Conservation (phyloP, 495 filamentous ascomycete genomes). For the Staphylotrichum longicolle region DNA sequence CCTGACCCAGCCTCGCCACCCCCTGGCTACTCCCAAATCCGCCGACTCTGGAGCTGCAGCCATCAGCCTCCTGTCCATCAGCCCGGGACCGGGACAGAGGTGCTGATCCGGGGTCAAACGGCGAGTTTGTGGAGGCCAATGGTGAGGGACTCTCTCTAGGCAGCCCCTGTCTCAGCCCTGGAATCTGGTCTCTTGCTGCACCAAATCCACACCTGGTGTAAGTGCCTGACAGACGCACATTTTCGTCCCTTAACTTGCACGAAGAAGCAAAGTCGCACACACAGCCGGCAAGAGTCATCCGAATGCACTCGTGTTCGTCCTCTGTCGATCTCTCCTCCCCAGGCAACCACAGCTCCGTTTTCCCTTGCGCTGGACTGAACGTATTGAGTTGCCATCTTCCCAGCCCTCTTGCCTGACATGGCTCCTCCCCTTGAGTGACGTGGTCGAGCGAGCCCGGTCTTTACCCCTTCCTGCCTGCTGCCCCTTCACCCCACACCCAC, state of each 20-base stretch:
- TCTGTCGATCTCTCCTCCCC: too few species aligned
- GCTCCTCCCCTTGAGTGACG: background rate
- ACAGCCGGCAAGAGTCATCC: background rate
- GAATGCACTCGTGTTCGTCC: background rate
- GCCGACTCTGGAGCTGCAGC: background rate
- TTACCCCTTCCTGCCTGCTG: background rate
- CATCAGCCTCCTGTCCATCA: background rate
- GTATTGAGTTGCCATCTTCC: background rate
- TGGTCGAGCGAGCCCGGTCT: background rate
- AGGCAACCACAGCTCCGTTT: too few species aligned
- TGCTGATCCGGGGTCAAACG: background rate
- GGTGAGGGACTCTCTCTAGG: background rate
- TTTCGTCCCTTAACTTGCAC: background rate
- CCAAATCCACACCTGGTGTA: background rate
- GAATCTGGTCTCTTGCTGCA: background rate
- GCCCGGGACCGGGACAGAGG: background rate
- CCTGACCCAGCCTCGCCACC: background rate
- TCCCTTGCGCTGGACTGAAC: background rate
- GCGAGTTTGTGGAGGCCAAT: background rate
- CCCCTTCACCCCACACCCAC: constrained; percentile 5
- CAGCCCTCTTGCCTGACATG: background rate
- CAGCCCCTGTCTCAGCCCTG: background rate
- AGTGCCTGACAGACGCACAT: background rate
- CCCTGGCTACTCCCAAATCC: background rate
- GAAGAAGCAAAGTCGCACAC: background rate